Evolutionary conservation across 1,284 basidiomycete genomes (phyloP).

Genomic region (Ustilago hordei): DNA sequence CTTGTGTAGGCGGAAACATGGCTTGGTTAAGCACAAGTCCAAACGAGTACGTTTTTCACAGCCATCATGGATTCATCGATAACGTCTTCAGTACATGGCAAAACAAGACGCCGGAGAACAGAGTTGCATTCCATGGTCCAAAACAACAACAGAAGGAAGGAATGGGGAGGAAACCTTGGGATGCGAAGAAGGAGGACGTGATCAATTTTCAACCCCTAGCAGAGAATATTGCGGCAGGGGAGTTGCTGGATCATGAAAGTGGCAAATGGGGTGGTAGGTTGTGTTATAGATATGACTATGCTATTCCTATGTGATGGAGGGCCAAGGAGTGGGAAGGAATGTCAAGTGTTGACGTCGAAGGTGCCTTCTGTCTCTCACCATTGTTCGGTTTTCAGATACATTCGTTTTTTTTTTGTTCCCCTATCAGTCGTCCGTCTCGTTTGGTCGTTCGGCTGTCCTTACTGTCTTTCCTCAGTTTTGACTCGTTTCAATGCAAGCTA

Average conservation of each 20-base stretch:
- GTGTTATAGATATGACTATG: conserved; percentile 41
- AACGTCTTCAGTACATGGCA: conserved; percentile 26
- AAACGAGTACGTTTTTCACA: conserved; percentile 27
- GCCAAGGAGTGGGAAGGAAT: too few relatives aligned
- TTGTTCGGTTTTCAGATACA: too few relatives aligned
- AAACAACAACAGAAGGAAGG: conserved; percentile 26
- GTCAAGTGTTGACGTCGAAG: not conserved
- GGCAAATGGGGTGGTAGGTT: conserved; percentile 30
- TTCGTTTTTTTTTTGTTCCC: too few relatives aligned
- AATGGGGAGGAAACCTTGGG: not conserved
- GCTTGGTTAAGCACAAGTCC: conserved; percentile 29
- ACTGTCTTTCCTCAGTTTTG: too few relatives aligned
- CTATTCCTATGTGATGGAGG: conserved; percentile 8
- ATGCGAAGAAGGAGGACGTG: conserved; percentile 20
- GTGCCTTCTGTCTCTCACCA: too few relatives aligned
- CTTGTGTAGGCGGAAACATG: conserved; percentile 31
- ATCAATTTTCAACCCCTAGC: conserved; percentile 38
- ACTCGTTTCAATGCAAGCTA: too few relatives aligned
- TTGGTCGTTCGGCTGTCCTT: too few relatives aligned
- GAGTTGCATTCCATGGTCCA: conserved; percentile 31
- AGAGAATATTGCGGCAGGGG: conserved; percentile 22
- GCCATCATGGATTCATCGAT: conserved; percentile 23
- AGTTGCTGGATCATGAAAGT: conserved; percentile 30
- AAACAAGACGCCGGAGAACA: conserved; percentile 15
- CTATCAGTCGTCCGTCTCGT: too few relatives aligned